Percentiles rank a stretch among this genome's conserved stretches.
phyloP scores from a whole-genome alignment of 1,139 yeast species.

The Hyphopichia burtonii region DNA sequence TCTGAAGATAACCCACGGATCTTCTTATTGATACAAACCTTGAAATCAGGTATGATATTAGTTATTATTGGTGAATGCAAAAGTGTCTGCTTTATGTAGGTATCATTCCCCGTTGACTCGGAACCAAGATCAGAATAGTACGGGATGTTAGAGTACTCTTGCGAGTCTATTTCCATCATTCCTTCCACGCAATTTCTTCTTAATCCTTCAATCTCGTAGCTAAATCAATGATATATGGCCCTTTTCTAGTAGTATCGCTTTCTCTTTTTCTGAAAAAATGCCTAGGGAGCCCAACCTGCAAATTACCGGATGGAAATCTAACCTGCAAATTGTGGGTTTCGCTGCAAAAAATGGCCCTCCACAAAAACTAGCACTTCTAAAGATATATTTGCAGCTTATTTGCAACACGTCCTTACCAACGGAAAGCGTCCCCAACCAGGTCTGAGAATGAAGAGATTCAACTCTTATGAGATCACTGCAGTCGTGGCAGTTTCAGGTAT shows the following conservation, averaged over 20 bases:
- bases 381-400: too few relatives aligned
- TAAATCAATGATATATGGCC: too few relatives aligned
- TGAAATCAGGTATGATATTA: constrained; percentile 31
- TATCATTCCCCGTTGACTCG: constrained; percentile 3
- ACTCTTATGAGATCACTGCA: constrained; percentile 14
- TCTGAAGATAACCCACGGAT: constrained; percentile 32
- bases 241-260: too few relatives aligned
- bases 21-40: constrained; percentile 32
- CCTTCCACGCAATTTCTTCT: background rate
- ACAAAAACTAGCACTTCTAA: too few relatives aligned
- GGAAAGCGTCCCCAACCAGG: too few relatives aligned
- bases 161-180: background rate
- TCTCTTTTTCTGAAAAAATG: too few relatives aligned
- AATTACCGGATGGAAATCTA: too few relatives aligned
- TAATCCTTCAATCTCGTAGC: too few relatives aligned
- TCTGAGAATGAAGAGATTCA: constrained; percentile 12
- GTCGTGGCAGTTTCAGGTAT: constrained; percentile 27
- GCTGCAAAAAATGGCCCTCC: too few relatives aligned
- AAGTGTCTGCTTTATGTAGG: constrained; percentile 33
- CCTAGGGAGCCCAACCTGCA: too few relatives aligned
- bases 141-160: background rate
- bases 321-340: too few relatives aligned
- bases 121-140: background rate
- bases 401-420: too few relatives aligned
- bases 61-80: constrained; percentile 37